These are phyloP conservation scores for Artemisia argyi DNA, from an alignment of 129 eudicot genomes.

Conservation along the genomic window DNA sequence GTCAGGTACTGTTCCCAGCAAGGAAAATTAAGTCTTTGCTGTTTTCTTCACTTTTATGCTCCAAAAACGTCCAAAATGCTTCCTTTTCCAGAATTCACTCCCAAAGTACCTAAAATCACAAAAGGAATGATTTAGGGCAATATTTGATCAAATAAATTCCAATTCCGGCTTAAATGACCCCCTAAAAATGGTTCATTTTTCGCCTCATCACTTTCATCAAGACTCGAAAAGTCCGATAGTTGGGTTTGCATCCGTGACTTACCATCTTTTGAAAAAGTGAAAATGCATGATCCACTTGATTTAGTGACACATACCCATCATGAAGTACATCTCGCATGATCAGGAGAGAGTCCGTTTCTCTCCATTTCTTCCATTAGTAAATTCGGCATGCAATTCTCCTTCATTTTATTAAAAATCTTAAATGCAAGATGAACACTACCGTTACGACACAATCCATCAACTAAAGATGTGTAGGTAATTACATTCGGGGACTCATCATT, in stretches of 20 bases:
- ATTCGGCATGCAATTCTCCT: constrained; percentile 61
- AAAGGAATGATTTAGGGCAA: no score
- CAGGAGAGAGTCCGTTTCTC: constrained; percentile 60
- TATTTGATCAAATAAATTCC: no score
- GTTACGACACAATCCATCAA: constrained; percentile 74
- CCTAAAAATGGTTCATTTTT: no score
- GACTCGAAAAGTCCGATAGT: constrained; percentile 56
- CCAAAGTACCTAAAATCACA: no score
- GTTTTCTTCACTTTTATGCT: no score
- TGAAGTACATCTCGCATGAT: constrained; percentile 73
- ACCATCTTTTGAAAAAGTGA: constrained; percentile 59
- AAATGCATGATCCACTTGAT: constrained; percentile 61
- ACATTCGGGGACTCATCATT: constrained; percentile 65
- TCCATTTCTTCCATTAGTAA: constrained; percentile 62
- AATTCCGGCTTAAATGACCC: no score
- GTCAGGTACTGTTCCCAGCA: no score
- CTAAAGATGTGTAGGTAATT: constrained; percentile 67
- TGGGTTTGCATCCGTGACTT: constrained; percentile 56
- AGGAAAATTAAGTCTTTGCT: no score
- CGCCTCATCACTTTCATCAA: constrained; percentile 77
- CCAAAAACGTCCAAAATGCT: no score
- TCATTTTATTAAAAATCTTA: constrained; percentile 67
- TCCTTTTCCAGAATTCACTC: no score
- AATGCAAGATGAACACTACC: constrained; percentile 55
- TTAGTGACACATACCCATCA: constrained; percentile 62